Evolutionary conservation across 2,329 filamentous ascomycete species (phyloP), one percentile per base, ranked within the genome.

Genomic region (Cladophialophora yegresii): DNA sequence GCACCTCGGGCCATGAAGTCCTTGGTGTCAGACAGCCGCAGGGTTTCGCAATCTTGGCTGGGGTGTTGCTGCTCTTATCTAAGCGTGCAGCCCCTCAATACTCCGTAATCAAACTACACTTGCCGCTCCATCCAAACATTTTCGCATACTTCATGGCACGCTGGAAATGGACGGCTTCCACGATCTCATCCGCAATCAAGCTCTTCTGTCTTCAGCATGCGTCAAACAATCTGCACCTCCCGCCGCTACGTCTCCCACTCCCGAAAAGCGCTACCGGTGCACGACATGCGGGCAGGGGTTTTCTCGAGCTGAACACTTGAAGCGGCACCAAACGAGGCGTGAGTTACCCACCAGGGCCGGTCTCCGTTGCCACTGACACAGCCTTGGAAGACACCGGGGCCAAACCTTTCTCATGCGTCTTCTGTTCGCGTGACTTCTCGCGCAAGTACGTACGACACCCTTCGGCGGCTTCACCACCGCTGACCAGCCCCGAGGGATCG

Each of bases 261-360:
- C 74, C 40, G 76, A 75, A 59, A 79, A 79, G 69, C 76, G 77
- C 62, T 78, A 78, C 69, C 76, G 75, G 66, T 81, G 79, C 67
- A 74, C 75, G 13, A 72, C 66, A 4, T 81, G 79, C 68, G 74
- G 77, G 69, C 77, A 78, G 66, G 74, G 73, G 54, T 81, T 81
- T 72, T 80, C 79, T 26, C 78, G 79, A 62, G 78, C 79, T 70
- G 79, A 81, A 73, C 79, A 81, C 70, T 71, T 81, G 40, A 81
- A 80, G 69, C 73, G 79, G 61, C 79, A 81, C 68, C 77, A 80
- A 66, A 72, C 81, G 45, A 75, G 79, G 63, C 79, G 79, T 81
- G 76, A 69, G 63, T 60, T n/a, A 33, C 51, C 22, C 23, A n/a
- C 16, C 9, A 26, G 22, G n/a, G 76, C 73, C 30, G 61, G 47